These are phyloP conservation scores for Dactylella cylindrospora DNA, from an alignment of 2,329 filamentous ascomycete genomes.

Conservation along the genomic window DNA sequence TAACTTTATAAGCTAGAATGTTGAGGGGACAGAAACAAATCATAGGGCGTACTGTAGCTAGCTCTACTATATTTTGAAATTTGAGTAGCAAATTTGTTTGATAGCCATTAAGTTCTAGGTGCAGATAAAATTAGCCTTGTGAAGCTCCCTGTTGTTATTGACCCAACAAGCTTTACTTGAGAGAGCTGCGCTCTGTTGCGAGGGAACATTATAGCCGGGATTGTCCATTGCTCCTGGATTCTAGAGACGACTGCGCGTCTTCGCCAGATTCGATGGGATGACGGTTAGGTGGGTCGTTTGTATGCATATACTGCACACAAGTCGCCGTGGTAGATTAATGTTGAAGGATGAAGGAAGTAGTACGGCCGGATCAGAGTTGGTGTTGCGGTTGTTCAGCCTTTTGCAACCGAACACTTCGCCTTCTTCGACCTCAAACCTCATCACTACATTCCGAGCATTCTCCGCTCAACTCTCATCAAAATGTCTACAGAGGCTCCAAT, in stretches of 20 bases:
- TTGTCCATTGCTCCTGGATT: constrained; percentile 37
- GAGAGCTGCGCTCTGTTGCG: constrained; percentile 39
- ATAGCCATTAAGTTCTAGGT: constrained; percentile 23
- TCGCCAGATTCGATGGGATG: not conserved
- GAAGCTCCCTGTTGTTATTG: constrained; percentile 54
- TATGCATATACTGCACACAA: not conserved
- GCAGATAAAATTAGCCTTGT: constrained; percentile 52
- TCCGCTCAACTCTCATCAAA: not conserved
- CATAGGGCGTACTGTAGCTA: constrained; percentile 55
- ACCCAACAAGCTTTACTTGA: constrained; percentile 53
- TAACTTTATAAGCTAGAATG: constrained; percentile 5
- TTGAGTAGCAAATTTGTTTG: constrained; percentile 46
- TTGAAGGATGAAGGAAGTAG: not conserved
- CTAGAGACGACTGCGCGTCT: not conserved
- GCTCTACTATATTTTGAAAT: constrained; percentile 61
- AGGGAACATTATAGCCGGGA: constrained; percentile 23
- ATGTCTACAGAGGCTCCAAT: constrained; percentile 38
- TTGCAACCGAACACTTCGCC: not conserved
- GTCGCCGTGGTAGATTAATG: not conserved
- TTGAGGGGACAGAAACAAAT: not conserved
- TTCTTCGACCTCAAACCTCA: constrained; percentile 2
- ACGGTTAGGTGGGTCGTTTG: constrained; percentile 2
- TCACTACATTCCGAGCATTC: not conserved
- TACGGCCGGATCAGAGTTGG: not conserved
- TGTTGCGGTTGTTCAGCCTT: not conserved